Evolutionary conservation across 352 stramenopile genomes (phyloP), one percentile per base, ranked within the genome.

Genomic region (Phytophthora lateralis): DNA sequence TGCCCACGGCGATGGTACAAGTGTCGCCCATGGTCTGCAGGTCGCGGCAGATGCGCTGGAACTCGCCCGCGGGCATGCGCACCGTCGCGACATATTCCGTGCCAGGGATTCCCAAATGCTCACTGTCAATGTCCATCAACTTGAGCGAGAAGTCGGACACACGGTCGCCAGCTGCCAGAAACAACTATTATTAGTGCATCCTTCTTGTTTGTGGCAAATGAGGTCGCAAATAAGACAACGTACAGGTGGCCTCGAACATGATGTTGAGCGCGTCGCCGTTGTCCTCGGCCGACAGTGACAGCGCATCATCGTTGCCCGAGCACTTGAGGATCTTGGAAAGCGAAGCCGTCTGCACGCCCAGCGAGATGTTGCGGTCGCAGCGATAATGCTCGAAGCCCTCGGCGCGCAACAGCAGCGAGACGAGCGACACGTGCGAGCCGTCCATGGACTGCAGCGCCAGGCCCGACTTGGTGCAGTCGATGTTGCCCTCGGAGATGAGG

Each of bases 261-360:
- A 99, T 91, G 54, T 93, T 98, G 46, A 99, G 84, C 20, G 79
- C 85, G 51, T 99, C 97, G 32, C 86, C 89, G 14, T 98, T 92
- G 80, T 99, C 97, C 69, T 99, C 97, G n/a, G 97, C 97, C 77
- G 98, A 99, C 49, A 99, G 82, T 32, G 98, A 99, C 37, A 99
- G 85, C 32, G 93, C 91, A 84, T 99, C 98, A 52, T 99, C 94
- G 74, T 99, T 99, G 51, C 94, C 95, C 29, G 97, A 96, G 81
- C 98, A 99, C 88, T 99, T 99, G 72, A 99, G 90, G 67, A 99
- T 99, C 81, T 99, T 99, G 60, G 92, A 96, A 49, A 99, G 82
- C 78, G 98, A 99, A 26, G 86, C 77, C 10, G 97, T 97, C 77
- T 99, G 99, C 47, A 99, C 89, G 46, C 98, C 98, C 17, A 99